Conservation (phyloP, 139 green algal genomes). For the Choricystis sp. region DNA sequence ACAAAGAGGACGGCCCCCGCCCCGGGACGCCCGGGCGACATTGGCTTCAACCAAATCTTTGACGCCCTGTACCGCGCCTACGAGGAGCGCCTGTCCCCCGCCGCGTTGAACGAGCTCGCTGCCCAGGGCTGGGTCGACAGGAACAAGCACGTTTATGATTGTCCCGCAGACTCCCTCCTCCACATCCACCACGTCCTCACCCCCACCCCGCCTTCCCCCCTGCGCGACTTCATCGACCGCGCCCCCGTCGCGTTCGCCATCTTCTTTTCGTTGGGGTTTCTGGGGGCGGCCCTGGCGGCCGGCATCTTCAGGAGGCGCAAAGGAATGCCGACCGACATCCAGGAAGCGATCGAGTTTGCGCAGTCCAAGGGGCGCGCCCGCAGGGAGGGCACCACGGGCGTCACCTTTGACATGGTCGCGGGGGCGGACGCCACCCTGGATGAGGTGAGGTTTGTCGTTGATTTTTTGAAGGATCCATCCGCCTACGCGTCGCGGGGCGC, state of each 20-base stretch:
- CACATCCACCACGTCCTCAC: slow-evolving; percentile 18
- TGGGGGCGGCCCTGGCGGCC: slow-evolving; percentile 30
- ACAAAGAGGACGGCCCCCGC: slow-evolving; percentile 11
- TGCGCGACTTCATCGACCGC: slow-evolving; percentile 9
- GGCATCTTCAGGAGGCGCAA: slow-evolving; percentile 41
- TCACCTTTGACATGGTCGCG: slow-evolving; percentile 85
- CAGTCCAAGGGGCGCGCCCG: slow-evolving; percentile 66
- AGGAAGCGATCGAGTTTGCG: slow-evolving; percentile 79
- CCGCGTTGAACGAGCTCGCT: slow-evolving; percentile 1
- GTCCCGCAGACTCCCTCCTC: slow-evolving; percentile 39
- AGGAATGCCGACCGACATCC: slow-evolving; percentile 35
- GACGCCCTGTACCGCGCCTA: slow-evolving; percentile 63
- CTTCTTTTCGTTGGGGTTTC: slow-evolving; percentile 27
- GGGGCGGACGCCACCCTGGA: slow-evolving; percentile 65
- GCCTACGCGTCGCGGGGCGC: slow-evolving; percentile 57
- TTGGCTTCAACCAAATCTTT: slow-evolving; percentile 48
- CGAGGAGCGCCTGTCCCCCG: slow-evolving; percentile 28
- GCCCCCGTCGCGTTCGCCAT: slow-evolving; percentile 5
- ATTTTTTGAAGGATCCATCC: slow-evolving; percentile 81
- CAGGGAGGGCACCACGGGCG: slow-evolving; percentile 62
- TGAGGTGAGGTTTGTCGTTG: slow-evolving; percentile 65
- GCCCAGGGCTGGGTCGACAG: slow-evolving; percentile 3
- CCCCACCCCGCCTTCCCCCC: slow-evolving; percentile 6
- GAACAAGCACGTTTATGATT: slow-evolving; percentile 25
- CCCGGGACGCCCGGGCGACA: slow-evolving; percentile 7